These are phyloP conservation scores for Coix lacrymajobi DNA, from an alignment of 176 grass and related monocot species.

Conservation along the genomic window DNA sequence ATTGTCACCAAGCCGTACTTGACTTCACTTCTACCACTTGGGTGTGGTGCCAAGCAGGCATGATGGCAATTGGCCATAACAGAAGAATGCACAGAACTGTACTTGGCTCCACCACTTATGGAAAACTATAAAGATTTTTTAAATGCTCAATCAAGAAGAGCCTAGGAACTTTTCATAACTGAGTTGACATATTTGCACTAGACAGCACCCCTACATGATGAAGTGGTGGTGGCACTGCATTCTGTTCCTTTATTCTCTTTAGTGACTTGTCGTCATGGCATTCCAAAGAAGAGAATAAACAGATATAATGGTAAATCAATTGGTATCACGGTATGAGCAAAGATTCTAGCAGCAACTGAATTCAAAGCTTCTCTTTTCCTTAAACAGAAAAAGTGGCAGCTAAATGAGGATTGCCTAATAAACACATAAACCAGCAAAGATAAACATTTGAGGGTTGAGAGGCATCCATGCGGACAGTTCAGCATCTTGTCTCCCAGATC, in stretches of 20 bases:
- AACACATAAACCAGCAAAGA: conserved; percentile 19
- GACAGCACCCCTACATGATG: conserved; percentile 23
- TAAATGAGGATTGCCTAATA: conserved; percentile 22
- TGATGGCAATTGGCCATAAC: conserved; percentile 37
- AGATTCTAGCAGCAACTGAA: conserved; percentile 49
- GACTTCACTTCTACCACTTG: conserved; percentile 24
- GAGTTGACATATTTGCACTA: conserved; percentile 45
- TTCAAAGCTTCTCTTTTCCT: conserved; percentile 38
- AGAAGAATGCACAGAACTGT: conserved; percentile 30
- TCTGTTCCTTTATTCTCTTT: conserved; percentile 49
- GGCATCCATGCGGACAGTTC: conserved; percentile 15
- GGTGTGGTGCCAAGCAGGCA: conserved; percentile 32
- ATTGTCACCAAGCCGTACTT: conserved; percentile 27
- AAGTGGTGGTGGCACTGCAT: conserved; percentile 35
- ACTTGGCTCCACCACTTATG: conserved; percentile 57
- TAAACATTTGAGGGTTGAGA: conserved; percentile 19
- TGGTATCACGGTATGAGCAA: conserved; percentile 29
- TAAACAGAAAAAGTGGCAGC: conserved; percentile 35
- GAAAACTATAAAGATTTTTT: conserved; percentile 35
- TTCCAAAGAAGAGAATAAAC: conserved; percentile 50
- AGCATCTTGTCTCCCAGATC: conserved; percentile 24
- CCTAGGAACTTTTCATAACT: conserved; percentile 10
- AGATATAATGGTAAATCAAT: conserved; percentile 31
- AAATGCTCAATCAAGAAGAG: conserved; percentile 29
- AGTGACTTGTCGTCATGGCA: conserved; percentile 18